Percentiles rank a stretch among this genome's conserved stretches.
Conservation (phyloP, 306 rosid species). For the Biancaea sappan region DNA sequence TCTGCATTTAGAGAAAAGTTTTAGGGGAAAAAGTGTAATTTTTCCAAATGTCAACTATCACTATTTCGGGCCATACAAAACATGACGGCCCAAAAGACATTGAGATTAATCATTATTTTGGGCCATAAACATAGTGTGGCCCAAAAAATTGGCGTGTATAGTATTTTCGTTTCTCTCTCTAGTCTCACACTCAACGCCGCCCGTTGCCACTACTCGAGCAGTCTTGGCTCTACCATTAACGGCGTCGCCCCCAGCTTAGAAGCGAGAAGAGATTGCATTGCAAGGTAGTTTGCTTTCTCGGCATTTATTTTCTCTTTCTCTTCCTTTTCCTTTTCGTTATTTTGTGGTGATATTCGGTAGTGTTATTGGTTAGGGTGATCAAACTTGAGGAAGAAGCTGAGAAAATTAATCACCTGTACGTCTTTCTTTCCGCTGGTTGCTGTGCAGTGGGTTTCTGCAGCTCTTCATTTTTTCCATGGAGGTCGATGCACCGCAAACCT, state of each 20-base stretch:
- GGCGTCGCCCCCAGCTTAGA: background rate
- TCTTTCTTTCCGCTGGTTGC: background rate
- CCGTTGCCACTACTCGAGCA: background rate
- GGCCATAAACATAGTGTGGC: no score
- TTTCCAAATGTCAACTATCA: no score
- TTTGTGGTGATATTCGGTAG: background rate
- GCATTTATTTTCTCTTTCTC: background rate
- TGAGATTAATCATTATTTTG: no score
- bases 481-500: constrained; percentile 1
- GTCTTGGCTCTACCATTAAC: background rate
- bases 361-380: background rate
- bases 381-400: background rate
- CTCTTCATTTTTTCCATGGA: constrained; percentile 38
- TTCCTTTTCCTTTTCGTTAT: background rate
- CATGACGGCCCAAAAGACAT: no score
- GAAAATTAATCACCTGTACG: background rate
- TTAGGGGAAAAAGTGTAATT: no score
- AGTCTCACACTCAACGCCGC: background rate
- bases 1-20: no score
- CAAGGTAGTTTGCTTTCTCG: background rate
- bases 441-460: background rate
- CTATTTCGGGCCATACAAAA: no score
- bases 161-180: background rate
- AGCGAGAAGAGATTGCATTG: background rate
- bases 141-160: no score